Evolutionary conservation across 257 asterid species (phyloP).

Genomic region (Eucommia ulmoides): DNA sequence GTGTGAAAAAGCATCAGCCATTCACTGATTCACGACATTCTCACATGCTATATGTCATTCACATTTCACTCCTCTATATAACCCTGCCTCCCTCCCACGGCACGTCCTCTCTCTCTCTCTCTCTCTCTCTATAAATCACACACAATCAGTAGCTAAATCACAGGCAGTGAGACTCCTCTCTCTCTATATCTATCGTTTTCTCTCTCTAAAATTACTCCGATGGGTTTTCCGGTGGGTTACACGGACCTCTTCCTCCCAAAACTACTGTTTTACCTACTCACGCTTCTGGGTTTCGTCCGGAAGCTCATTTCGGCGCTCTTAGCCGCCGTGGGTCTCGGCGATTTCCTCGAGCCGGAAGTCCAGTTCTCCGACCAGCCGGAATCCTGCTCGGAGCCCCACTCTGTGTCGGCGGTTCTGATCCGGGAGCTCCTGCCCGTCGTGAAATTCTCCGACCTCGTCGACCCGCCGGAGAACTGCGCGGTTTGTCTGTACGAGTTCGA

Average conservation of each 20-base stretch:
- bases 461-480: slow-evolving; percentile 5
- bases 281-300: background rate
- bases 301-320: background rate
- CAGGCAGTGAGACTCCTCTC: too few relatives aligned
- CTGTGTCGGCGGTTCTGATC: slow-evolving; percentile 5
- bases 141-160: too few relatives aligned
- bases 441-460: slow-evolving; percentile 2
- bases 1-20: too few relatives aligned
- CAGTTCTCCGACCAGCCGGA: background rate
- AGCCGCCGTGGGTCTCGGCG: background rate
- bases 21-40: too few relatives aligned
- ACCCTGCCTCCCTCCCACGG: too few relatives aligned
- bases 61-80: too few relatives aligned
- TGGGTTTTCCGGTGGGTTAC: background rate
- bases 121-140: too few relatives aligned
- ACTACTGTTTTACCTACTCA: background rate
- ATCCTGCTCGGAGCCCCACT: slow-evolving; percentile 1
- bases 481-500: slow-evolving; percentile 5
- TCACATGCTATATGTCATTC: too few relatives aligned
- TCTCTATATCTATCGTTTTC: background rate
- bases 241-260: background rate
- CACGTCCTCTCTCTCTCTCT: too few relatives aligned
- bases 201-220: background rate
- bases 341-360: background rate
- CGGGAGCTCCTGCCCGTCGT: slow-evolving; percentile 6